Conservation (phyloP, 306 rosid genomes). For the Vigna reflexopilosa region DNA sequence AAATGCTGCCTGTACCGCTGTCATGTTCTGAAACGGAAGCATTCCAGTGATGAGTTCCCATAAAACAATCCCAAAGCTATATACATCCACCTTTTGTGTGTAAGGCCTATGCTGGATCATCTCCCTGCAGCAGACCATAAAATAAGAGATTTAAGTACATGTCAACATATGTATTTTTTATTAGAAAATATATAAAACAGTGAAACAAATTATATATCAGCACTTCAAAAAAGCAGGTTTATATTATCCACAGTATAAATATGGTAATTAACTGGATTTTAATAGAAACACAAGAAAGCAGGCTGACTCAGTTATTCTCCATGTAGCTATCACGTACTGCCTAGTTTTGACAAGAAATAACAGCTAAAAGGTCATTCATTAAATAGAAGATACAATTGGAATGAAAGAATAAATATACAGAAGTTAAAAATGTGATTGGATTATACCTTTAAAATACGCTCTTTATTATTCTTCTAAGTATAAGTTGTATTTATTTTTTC, state of each 20-base stretch:
- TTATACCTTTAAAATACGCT: background rate
- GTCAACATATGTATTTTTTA: background rate
- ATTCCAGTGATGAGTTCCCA: slow-evolving; percentile 98
- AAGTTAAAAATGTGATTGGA: background rate
- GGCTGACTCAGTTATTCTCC: background rate
- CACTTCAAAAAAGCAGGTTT: slow-evolving; percentile 14
- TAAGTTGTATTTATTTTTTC: background rate
- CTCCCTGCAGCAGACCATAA: slow-evolving; percentile 68
- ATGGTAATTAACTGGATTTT: slow-evolving; percentile 14
- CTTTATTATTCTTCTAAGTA: background rate
- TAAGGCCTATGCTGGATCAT: slow-evolving; percentile 99
- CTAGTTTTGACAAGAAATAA: slow-evolving; percentile 1
- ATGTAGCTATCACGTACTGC: background rate
- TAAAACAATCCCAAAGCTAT: slow-evolving; percentile 96
- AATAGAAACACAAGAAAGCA: slow-evolving; percentile 16
- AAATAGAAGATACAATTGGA: slow-evolving; percentile 11
- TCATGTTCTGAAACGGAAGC: slow-evolving; percentile 99
- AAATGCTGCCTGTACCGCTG: slow-evolving; percentile 99
- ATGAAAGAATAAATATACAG: background rate
- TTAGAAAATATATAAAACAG: background rate
- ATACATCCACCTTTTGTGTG: slow-evolving; percentile 95
- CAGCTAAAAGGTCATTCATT: background rate
- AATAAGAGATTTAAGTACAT: background rate
- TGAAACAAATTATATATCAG: background rate
- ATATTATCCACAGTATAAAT: background rate